phyloP scores from a whole-genome alignment of 192 early-diverging fungal genomes.

The Coemansia sp. region DNA sequence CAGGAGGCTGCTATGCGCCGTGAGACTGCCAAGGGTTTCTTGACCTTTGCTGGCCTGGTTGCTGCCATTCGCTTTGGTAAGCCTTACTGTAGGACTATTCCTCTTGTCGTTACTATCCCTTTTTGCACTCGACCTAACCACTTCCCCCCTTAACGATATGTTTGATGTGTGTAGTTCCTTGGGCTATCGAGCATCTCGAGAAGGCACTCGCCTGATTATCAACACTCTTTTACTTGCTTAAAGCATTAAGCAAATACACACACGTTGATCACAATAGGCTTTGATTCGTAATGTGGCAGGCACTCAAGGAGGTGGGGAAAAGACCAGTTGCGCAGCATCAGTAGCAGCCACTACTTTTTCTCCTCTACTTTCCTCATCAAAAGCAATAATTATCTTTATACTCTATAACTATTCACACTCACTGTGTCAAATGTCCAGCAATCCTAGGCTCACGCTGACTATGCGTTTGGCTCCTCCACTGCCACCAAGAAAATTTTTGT shows the following conservation, averaged over 20 bases:
- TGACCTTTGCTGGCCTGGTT: slow-evolving; percentile 45
- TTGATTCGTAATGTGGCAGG: background rate
- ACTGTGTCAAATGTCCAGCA: too few relatives aligned
- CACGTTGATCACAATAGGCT: background rate
- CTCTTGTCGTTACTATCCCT: background rate
- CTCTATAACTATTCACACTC: background rate
- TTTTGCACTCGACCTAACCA: background rate
- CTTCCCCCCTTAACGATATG: background rate
- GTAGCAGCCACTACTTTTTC: background rate
- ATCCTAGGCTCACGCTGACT: slow-evolving; percentile 16
- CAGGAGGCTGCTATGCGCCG: slow-evolving; percentile 48
- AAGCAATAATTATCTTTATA: background rate
- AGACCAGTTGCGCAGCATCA: background rate
- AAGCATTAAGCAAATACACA: background rate
- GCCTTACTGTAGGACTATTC: background rate
- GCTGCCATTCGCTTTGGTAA: slow-evolving; percentile 51
- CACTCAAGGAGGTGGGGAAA: background rate
- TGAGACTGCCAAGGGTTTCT: slow-evolving; percentile 39
- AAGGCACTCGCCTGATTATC: slow-evolving; percentile 31
- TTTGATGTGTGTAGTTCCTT: slow-evolving; percentile 36
- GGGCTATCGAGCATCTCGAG: slow-evolving; percentile 51
- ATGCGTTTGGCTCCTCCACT: slow-evolving; percentile 30
- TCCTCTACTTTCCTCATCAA: background rate
- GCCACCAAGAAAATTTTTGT: slow-evolving; percentile 28
- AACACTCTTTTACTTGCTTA: background rate